Evolutionary conservation across 306 rosid genomes (phyloP).

Genomic region (Clitoria ternatea): DNA sequence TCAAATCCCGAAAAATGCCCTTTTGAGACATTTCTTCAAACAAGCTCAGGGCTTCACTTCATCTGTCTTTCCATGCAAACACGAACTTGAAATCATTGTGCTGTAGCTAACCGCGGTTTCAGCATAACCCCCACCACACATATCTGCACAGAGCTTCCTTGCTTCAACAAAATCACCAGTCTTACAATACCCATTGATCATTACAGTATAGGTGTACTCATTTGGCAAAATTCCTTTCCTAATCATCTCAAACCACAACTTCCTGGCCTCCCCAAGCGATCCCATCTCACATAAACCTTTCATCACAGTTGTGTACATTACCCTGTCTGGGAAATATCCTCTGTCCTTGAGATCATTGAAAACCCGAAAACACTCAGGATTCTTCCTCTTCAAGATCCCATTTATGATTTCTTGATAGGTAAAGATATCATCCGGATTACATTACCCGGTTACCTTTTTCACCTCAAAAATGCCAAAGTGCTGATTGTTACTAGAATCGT

Average conservation of each 20-base stretch:
- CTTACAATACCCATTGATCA: conserved; percentile 54
- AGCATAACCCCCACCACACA: conserved; percentile 49
- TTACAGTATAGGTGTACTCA: conserved; percentile 49
- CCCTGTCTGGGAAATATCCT: conserved; percentile 66
- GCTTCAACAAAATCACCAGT: conserved; percentile 47
- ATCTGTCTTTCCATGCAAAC: conserved; percentile 43
- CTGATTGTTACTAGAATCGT: too few relatives aligned
- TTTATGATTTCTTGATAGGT: conserved; percentile 59
- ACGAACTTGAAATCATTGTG: conserved; percentile 50
- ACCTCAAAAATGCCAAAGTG: too few relatives aligned
- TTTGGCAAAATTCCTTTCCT: conserved; percentile 60
- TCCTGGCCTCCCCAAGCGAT: conserved; percentile 56
- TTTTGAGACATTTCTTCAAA: conserved; percentile 58
- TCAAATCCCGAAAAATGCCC: conserved; percentile 44
- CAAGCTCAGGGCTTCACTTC: conserved; percentile 52
- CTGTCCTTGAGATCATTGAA: conserved; percentile 75
- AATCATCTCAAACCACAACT: conserved; percentile 85
- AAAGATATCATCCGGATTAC: conserved; percentile 40
- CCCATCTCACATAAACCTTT: conserved; percentile 49
- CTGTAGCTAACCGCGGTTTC: conserved; percentile 42
- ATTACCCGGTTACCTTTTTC: too few relatives aligned
- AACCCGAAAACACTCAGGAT: conserved; percentile 42
- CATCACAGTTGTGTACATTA: conserved; percentile 72
- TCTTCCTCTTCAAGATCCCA: conserved; percentile 46
- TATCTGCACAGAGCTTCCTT: conserved; percentile 49